Evolutionary conservation across 1,139 yeast species (phyloP).

Genomic region (Blastobotrys indianensis): DNA sequence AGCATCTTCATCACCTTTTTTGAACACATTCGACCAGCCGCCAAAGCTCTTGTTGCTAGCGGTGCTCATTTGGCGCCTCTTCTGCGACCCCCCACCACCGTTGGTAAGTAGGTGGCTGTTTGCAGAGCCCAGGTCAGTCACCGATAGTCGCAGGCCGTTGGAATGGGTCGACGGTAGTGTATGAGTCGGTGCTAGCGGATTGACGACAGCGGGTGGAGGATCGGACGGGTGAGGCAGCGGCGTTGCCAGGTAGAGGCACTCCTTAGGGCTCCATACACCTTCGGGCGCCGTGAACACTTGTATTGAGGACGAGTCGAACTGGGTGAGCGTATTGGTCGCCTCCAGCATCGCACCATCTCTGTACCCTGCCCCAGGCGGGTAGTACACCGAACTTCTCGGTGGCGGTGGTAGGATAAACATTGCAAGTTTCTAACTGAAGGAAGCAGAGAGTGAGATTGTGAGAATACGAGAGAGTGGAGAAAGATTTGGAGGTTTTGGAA

Average conservation of each 20-base stretch:
- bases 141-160: constrained; percentile 24
- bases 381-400: constrained; percentile 13
- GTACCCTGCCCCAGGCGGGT: constrained; percentile 14
- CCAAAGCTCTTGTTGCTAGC: constrained; percentile 17
- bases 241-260: constrained; percentile 31
- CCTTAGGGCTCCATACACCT: constrained; percentile 30
- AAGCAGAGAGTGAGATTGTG: background rate
- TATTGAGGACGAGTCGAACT: constrained; percentile 17
- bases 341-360: constrained; percentile 24
- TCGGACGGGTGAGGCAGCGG: constrained; percentile 37
- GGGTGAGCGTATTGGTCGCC: constrained; percentile 26
- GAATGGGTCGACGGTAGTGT: constrained; percentile 27
- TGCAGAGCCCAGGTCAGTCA: constrained; percentile 10
- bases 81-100: constrained; percentile 7
- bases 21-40: constrained; percentile 16
- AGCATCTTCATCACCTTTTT: constrained; percentile 8
- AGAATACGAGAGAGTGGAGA: background rate
- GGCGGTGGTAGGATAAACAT: constrained; percentile 30
- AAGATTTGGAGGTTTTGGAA: background rate
- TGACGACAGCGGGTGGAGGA: constrained; percentile 31
- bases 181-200: constrained; percentile 34
- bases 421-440: background rate
- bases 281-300: constrained; percentile 28
- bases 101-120: no score
- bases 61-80: constrained; percentile 11